These are phyloP conservation scores for Hortaea werneckii DNA, from an alignment of 2,329 filamentous ascomycete species.

Conservation along the genomic window DNA sequence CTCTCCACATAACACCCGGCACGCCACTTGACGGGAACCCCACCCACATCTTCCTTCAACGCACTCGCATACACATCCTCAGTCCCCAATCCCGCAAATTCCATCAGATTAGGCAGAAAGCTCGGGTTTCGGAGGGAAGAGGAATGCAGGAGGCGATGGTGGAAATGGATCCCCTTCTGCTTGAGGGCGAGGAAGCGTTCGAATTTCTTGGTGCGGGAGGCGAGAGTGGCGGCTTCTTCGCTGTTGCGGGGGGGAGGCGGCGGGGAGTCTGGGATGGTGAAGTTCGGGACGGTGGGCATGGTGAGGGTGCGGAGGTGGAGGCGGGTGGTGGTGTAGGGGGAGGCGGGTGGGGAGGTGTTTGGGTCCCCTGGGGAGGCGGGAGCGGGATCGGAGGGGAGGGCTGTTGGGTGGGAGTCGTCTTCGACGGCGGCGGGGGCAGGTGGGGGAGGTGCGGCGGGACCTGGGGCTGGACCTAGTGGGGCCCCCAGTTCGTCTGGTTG, in stretches of 20 bases:
- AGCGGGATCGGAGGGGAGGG: neutral
- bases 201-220: constrained; percentile 53
- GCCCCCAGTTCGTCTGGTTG: constrained; percentile 1
- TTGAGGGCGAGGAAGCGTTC: constrained; percentile 68
- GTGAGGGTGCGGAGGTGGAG: constrained; percentile 61
- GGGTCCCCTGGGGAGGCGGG: neutral
- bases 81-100: constrained; percentile 51
- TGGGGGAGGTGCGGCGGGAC: neutral
- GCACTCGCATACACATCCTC: constrained; percentile 58
- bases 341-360: constrained; percentile 24
- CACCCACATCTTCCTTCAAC: constrained; percentile 25
- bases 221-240: constrained; percentile 20
- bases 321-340: constrained; percentile 58
- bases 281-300: constrained; percentile 59
- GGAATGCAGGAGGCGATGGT: constrained; percentile 58
- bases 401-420: neutral
- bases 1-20: constrained; percentile 33
- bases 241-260: constrained; percentile 36
- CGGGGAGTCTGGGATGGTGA: constrained; percentile 65
- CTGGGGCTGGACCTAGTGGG: constrained; percentile 8
- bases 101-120: constrained; percentile 61
- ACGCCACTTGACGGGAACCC: constrained; percentile 30
- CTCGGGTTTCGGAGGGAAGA: constrained; percentile 61
- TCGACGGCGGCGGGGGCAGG: neutral
- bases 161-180: constrained; percentile 67